Evolutionary conservation across 2,329 filamentous ascomycete species (phyloP).

Genomic region (Alternaria panax): DNA sequence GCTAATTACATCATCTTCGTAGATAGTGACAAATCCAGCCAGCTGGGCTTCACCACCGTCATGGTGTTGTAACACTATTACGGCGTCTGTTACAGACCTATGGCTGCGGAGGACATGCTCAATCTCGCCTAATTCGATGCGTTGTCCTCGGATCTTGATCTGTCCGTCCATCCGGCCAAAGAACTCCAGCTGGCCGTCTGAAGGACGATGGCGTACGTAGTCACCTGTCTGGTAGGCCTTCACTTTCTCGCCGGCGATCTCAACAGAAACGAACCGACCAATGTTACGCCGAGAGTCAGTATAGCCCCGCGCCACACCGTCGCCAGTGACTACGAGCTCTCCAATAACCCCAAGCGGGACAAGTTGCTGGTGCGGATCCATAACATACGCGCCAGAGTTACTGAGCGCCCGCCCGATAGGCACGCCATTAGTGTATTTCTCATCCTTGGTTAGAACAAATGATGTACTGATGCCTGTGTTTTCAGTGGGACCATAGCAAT

Average conservation of each 20-base stretch:
- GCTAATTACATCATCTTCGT: neutral
- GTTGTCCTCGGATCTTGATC: slow-evolving; percentile 34
- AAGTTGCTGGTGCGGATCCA: slow-evolving; percentile 4
- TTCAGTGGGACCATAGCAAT: slow-evolving; percentile 31
- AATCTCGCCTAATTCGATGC: slow-evolving; percentile 37
- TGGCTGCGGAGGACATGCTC: slow-evolving; percentile 4
- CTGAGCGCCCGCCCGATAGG: slow-evolving; percentile 14
- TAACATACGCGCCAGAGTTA: neutral
- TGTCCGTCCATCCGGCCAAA: slow-evolving; percentile 32
- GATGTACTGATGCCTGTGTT: slow-evolving; percentile 48
- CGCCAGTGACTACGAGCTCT: slow-evolving; percentile 32
- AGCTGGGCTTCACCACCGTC: neutral
- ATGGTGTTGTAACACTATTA: neutral
- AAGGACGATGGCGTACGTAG: slow-evolving; percentile 16
- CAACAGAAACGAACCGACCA: neutral
- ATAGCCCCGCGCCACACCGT: slow-evolving; percentile 7
- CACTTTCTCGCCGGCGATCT: neutral
- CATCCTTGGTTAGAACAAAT: slow-evolving; percentile 43
- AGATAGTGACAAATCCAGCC: neutral
- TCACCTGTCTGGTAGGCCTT: slow-evolving; percentile 26
- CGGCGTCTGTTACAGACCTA: neutral
- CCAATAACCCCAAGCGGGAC: slow-evolving; percentile 26
- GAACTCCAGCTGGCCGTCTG: slow-evolving; percentile 26
- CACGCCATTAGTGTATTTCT: slow-evolving; percentile 19
- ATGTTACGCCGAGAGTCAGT: slow-evolving; percentile 28